Conservation (phyloP, 2,329 filamentous ascomycete species). For the Mycosphaerella sp. region DNA sequence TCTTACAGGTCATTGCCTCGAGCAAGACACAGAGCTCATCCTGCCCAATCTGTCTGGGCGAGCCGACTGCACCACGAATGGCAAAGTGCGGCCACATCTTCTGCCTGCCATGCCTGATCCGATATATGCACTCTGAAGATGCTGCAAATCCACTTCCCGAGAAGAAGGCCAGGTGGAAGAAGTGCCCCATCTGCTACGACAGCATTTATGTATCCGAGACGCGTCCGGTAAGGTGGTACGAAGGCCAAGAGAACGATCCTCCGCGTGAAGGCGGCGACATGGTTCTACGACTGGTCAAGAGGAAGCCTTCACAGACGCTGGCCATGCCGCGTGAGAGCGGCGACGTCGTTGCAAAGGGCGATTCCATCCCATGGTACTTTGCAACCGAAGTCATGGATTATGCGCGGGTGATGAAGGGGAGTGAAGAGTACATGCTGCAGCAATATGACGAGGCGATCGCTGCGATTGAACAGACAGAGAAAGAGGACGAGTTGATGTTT, state of each 20-base stretch:
- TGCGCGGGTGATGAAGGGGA: slow-evolving; percentile 90
- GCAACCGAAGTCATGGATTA: slow-evolving; percentile 92
- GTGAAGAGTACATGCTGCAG: slow-evolving; percentile 73
- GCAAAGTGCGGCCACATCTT: slow-evolving; percentile 97
- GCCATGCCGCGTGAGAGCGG: slow-evolving; percentile 79
- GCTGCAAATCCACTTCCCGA: slow-evolving; percentile 58
- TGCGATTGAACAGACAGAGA: slow-evolving; percentile 67
- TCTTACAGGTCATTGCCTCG: slow-evolving; percentile 87
- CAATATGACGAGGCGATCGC: slow-evolving; percentile 76
- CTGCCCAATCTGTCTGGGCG: slow-evolving; percentile 91
- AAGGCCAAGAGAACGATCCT: slow-evolving; percentile 74
- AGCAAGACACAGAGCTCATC: slow-evolving; percentile 79
- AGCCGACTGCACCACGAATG: slow-evolving; percentile 91
- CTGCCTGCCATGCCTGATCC: slow-evolving; percentile 84
- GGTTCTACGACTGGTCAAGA: slow-evolving; percentile 76
- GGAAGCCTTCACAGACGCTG: slow-evolving; percentile 72
- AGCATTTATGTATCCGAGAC: slow-evolving; percentile 87
- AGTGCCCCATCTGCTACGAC: slow-evolving; percentile 94
- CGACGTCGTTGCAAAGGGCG: slow-evolving; percentile 59
- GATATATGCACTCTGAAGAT: slow-evolving; percentile 85
- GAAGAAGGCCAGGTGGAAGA: slow-evolving; percentile 77
- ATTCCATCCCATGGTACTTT: slow-evolving; percentile 91
- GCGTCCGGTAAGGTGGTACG: slow-evolving; percentile 82
- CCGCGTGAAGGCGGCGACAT: slow-evolving; percentile 83
- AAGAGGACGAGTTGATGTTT: slow-evolving; percentile 86